Conservation (phyloP, 805 yeast species). For the Spathaspora boniae region DNA sequence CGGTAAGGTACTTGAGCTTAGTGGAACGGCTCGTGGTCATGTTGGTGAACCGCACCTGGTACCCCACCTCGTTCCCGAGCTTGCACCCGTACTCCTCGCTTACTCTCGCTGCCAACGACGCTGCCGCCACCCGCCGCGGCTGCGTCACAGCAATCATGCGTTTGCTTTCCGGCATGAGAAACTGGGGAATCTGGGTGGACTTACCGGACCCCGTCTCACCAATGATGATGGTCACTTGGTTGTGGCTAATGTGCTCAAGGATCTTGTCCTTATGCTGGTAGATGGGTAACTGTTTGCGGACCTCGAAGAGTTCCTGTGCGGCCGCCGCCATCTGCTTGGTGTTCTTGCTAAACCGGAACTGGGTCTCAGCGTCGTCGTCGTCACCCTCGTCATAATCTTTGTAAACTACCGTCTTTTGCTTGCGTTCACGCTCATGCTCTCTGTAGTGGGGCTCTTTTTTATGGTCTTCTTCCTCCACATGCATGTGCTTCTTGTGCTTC, state of each 20-base stretch:
- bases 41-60: conserved; percentile 88
- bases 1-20: conserved; percentile 81
- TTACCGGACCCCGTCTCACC: conserved; percentile 99
- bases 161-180: conserved; percentile 53
- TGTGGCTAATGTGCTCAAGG: conserved; percentile 46
- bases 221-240: conserved; percentile 74
- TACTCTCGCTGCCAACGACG: conserved; percentile 88
- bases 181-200: conserved; percentile 95
- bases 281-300: conserved; percentile 68
- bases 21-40: conserved; percentile 51
- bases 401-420: conserved; percentile 9
- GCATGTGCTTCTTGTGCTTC: conserved; percentile 1
- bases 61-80: conserved; percentile 84
- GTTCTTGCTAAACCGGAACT: conserved; percentile 2
- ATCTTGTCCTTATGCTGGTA: conserved; percentile 67
- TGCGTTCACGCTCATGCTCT: conserved; percentile 3
- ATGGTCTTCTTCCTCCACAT: not conserved
- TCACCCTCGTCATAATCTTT: conserved; percentile 29
- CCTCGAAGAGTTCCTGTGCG: conserved; percentile 42
- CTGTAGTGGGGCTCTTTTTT: conserved; percentile 5
- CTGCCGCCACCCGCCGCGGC: conserved; percentile 97
- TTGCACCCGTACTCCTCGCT: conserved; percentile 79
- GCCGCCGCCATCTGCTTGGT: conserved; percentile 31
- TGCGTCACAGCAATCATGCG: conserved; percentile 86
- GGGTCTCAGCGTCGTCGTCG: conserved; percentile 21